Conservation (phyloP, 352 stramenopile genomes). For the Phytophthora podocarpi region DNA sequence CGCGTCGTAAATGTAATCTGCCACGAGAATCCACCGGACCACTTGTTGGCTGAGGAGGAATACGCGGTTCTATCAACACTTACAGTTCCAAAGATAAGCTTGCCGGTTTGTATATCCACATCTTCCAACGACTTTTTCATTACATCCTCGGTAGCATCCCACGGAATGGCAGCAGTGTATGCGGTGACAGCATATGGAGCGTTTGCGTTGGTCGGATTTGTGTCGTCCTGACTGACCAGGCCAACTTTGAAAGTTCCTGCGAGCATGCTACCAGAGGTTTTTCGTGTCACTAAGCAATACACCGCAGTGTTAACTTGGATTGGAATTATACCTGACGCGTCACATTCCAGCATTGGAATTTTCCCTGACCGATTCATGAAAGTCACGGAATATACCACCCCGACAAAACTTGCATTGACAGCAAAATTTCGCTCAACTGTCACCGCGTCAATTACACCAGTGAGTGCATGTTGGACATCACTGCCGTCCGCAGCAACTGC, state of each 20-base stretch:
- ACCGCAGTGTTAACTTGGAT: conserved; percentile 25
- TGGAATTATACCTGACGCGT: conserved; percentile 20
- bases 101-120: conserved; percentile 25
- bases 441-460: conserved; percentile 55
- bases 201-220: conserved; percentile 20
- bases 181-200: conserved; percentile 24
- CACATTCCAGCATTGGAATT: conserved; percentile 59
- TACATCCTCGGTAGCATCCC: conserved; percentile 78
- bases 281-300: conserved; percentile 47
- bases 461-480: conserved; percentile 18
- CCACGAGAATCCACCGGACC: conserved; percentile 95
- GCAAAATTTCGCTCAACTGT: conserved; percentile 38
- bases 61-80: conserved; percentile 80
- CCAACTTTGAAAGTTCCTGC: conserved; percentile 62
- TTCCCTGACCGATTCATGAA: conserved; percentile 62
- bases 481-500: neutral
- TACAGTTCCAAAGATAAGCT: conserved; percentile 88
- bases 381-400: conserved; percentile 61
- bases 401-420: conserved; percentile 54
- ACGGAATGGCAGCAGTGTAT: conserved; percentile 42
- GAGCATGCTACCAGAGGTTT: conserved; percentile 66
- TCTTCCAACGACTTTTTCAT: conserved; percentile 58
- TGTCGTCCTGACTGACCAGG: conserved; percentile 47
- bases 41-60: conserved; percentile 80
- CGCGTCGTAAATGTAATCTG: conserved; percentile 91